Percentiles rank a stretch among this genome's conserved stretches.
Evolutionary conservation across 495 filamentous ascomycete species (phyloP).

Genomic region (Daldinia vernicosa): DNA sequence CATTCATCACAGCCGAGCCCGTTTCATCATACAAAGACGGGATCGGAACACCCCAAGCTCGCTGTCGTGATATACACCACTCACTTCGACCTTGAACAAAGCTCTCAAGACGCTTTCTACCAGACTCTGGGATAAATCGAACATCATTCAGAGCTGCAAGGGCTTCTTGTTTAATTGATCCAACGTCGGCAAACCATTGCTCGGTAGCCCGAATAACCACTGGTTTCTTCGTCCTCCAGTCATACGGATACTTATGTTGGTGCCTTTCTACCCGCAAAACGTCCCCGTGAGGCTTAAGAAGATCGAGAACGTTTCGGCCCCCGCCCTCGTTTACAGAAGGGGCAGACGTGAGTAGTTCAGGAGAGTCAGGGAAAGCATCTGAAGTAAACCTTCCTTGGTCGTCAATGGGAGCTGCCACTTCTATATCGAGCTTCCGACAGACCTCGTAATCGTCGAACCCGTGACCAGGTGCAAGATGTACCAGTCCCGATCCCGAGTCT

Average conservation of each 20-base stretch:
- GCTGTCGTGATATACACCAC: conserved; percentile 99
- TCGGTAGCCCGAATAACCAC: conserved; percentile 91
- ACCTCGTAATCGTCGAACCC: conserved; percentile 96
- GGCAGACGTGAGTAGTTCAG: conserved; percentile 60
- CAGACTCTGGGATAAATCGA: conserved; percentile 77
- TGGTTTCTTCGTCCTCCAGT: conserved; percentile 94
- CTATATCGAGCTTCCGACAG: conserved; percentile 71
- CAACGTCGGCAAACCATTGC: conserved; percentile 97
- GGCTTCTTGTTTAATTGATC: conserved; percentile 75
- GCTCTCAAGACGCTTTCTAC: conserved; percentile 75
- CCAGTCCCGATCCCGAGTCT: conserved; percentile 87
- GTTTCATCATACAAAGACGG: conserved; percentile 83
- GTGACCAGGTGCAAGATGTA: conserved; percentile 93
- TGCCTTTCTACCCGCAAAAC: conserved; percentile 75
- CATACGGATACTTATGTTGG: conserved; percentile 93
- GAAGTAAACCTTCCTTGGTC: conserved; percentile 80
- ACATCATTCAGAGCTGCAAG: conserved; percentile 74
- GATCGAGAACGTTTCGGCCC: conserved; percentile 71
- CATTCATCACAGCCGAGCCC: conserved; percentile 76
- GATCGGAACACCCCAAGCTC: conserved; percentile 96
- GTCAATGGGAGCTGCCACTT: conserved; percentile 81
- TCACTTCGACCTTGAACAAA: conserved; percentile 89
- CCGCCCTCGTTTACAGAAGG: conserved; percentile 64
- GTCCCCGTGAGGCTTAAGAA: conserved; percentile 58
- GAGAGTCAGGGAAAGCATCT: conserved; percentile 74